phyloP scores from a whole-genome alignment of 1,284 basidiomycete species.

The Apiotrichum siamense region DNA sequence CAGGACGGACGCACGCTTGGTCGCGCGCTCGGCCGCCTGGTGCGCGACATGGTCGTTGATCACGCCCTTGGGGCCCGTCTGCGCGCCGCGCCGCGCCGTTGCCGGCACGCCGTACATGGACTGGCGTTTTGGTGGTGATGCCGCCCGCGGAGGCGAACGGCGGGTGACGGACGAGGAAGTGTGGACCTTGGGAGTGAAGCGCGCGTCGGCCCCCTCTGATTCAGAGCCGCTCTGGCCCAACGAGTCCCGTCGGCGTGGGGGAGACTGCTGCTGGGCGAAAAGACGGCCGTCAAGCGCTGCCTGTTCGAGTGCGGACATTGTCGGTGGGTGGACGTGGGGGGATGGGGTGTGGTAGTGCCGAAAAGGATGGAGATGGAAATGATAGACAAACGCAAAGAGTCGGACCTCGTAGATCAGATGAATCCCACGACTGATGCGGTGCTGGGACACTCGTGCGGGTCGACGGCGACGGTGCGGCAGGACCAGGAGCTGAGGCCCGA shows the following conservation, averaged over 20 bases:
- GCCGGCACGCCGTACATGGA: not conserved
- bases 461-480: no score
- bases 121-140: not conserved
- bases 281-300: conserved; percentile 29
- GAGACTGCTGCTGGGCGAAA: conserved; percentile 7
- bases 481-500: no score
- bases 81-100: conserved; percentile 11
- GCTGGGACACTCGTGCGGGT: no score
- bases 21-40: not conserved
- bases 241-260: not conserved
- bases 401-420: no score
- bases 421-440: no score
- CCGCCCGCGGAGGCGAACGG: not conserved
- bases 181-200: not conserved
- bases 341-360: not conserved
- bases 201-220: not conserved
- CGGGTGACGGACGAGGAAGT: not conserved
- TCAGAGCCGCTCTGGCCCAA: not conserved
- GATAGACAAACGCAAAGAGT: no score
- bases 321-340: not conserved
- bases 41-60: conserved; percentile 30
- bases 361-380: not conserved
- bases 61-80: conserved; percentile 46
- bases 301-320: conserved; percentile 21
- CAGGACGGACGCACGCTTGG: conserved; percentile 1